Base-by-base conservation (phyloP, 345 rosid genomes). In the Acer negundo region DNA sequence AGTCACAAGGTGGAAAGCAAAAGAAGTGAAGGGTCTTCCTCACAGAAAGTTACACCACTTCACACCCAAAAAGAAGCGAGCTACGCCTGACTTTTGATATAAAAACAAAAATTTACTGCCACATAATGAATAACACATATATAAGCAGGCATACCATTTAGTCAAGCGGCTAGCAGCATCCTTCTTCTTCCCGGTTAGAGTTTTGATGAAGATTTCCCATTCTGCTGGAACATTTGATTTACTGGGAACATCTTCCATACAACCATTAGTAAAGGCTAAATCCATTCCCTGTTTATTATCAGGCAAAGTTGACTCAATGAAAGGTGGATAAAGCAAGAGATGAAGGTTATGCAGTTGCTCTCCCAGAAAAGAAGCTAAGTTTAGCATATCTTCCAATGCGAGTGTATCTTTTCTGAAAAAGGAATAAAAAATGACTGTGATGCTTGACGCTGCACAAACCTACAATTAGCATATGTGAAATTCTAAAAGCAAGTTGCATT, bases 291-390 rank as follows among this genome's bases (percentile, higher is more conserved):
- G 78, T 72, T 74, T 76, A 76, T 46, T 68, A 72, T 82, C 84
- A 63, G 87, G 79, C 69, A 85, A 61, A 78, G 68, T 84, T 67
- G 80, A 79, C 53, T 80, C 74, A 58, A 67, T 82, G 53, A 89
- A 80, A 62, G 90, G 84, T 55, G 98, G 98, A 85, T 80, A 89
- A 24, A 94, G 92, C 77, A 95, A 84, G 59, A 74, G 82, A 86
- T 93, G 99, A 80, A 93, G 93, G 86, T 89, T 82, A 17, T 68
- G 90, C 72, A 93, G 84, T 83, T 93, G 97, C 78, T 93, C 83
- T 81, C 99, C 99, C 62, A 95, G 79, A 83, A 91, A 93, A 58
- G 93, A 82, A 65, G 98, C 91, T 77, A 93, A 80, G 80, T 89
- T 84, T 62, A 84, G 85, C 74, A 84, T 81, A 46, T 91, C 97